A percentile compares a stretch with the other conserved stretches of the same genome.
Conservation (phyloP, 805 yeast species). For the Barnettozyma pratensis region DNA sequence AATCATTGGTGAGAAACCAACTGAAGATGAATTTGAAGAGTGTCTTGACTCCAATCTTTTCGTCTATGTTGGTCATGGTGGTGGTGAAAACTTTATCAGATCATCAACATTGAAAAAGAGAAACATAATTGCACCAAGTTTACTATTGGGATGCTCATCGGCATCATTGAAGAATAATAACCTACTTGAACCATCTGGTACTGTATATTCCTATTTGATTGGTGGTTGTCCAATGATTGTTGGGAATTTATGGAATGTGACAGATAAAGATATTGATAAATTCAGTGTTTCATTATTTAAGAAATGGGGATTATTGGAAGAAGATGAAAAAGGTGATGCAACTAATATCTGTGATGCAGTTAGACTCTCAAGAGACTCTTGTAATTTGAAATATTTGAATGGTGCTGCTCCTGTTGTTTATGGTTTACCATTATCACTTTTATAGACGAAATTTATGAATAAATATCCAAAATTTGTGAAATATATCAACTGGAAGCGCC, state of each 20-base stretch:
- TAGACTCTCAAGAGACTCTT: conserved; percentile 53
- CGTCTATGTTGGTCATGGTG: conserved; percentile 91
- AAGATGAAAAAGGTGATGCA: conserved; percentile 11
- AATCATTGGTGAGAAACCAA: conserved; percentile 48
- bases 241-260: conserved; percentile 94
- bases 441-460: not conserved
- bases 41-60: conserved; percentile 47
- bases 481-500: no score
- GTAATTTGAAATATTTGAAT: conserved; percentile 69
- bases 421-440: conserved; percentile 62
- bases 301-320: conserved; percentile 55
- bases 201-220: conserved; percentile 65
- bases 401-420: conserved; percentile 93
- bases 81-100: conserved; percentile 81
- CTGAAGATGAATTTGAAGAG: conserved; percentile 44
- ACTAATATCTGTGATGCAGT: conserved; percentile 53
- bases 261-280: conserved; percentile 89
- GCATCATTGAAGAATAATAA: conserved; percentile 60
- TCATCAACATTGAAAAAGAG: conserved; percentile 46
- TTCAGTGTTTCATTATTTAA: conserved; percentile 60
- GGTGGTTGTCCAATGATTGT: conserved; percentile 82
- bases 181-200: conserved; percentile 66
- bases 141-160: conserved; percentile 89
- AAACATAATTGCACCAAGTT: conserved; percentile 46
- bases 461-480: no score